Evolutionary conservation across 768 basidiomycete genomes (phyloP), one percentile per base, ranked within the genome.

Genomic region (Lactarius hatsudake): DNA sequence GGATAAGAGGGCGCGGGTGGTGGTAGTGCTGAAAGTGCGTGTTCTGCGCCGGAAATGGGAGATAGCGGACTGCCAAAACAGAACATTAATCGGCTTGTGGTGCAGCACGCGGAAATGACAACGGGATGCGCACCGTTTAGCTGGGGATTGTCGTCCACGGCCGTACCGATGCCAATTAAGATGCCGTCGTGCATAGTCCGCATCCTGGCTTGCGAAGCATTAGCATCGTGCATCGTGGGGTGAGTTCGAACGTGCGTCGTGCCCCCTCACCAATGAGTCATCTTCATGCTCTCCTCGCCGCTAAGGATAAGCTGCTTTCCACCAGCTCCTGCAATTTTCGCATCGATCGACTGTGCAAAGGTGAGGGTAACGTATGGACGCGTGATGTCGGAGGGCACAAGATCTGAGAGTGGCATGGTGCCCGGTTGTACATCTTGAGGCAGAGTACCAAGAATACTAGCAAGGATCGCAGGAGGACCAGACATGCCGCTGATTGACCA

Each of bases 141-240:
- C 73, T 97, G 91, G 5, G 96, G 96, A 75, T 99, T 83, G 73
- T 99, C 96, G 67, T 94, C 93, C 55, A 94, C 77, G 26, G 93
- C 87, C 0, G 96, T 98, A 9, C 91, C 92, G 43, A 95, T 85
- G 2, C 96, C 96, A 54, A 99, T 82, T 17, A 99, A 79, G 67
- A 99, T 98, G 10, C 84, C 94, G 72, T 97, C 93, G 77, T 98
- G 96, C 83, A 93, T 85, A 0, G 93, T 83, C 69, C 96, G 82
- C 86, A 98, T 87, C 88, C 95, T 96, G 70, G 59, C 58, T 67
- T 72, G 68, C 56, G 45, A 57, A 61, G 57, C 58, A 53, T 62
- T 26, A 28, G 26, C 26, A 45, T 61, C 18, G 60, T 15, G 48
- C 23, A 15, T 17, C 51, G 34, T 17, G 53, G 36, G 38, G 63